Evolutionary conservation across 805 yeast genomes (phyloP).

Genomic region (Schizosaccharomyces cryophilus): DNA sequence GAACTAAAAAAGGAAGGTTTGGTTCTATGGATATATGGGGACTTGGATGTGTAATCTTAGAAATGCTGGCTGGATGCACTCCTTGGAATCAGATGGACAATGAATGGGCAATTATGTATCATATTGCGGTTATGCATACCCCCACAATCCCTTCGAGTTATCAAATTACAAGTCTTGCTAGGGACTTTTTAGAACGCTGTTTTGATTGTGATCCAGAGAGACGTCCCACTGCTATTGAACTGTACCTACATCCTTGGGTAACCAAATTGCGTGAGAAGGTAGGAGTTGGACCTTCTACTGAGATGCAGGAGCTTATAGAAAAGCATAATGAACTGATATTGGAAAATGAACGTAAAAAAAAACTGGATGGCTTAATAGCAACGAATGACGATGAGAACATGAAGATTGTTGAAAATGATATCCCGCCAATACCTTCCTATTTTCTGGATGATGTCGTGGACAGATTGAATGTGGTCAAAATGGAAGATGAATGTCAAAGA

Average conservation of each 20-base stretch:
- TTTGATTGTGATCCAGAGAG: constrained; percentile 59
- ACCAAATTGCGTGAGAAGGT: constrained; percentile 8
- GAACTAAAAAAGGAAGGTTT: constrained; percentile 31
- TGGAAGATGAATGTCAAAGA: too few species aligned
- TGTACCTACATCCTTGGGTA: constrained; percentile 78
- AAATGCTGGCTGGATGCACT: constrained; percentile 86
- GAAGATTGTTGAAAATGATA: too few species aligned
- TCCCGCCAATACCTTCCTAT: too few species aligned
- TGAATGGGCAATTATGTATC: constrained; percentile 97
- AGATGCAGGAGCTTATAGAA: too few species aligned
- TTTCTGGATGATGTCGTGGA: too few species aligned
- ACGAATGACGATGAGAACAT: too few species aligned
- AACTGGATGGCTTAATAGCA: too few species aligned
- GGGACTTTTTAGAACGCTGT: constrained; percentile 44
- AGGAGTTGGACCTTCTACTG: neutral
- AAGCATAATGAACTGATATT: too few species aligned
- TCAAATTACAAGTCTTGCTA: constrained; percentile 58
- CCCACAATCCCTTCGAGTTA: constrained; percentile 65
- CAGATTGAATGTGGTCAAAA: too few species aligned
- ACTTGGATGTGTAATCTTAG: constrained; percentile 80
- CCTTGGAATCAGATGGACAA: constrained; percentile 94
- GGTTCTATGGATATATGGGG: constrained; percentile 86
- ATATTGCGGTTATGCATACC: constrained; percentile 80
- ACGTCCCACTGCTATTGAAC: constrained; percentile 64
- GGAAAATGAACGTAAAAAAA: too few species aligned